phyloP scores from a whole-genome alignment of 495 filamentous ascomycete genomes.

The Hypoxylon lienhwacheense region DNA sequence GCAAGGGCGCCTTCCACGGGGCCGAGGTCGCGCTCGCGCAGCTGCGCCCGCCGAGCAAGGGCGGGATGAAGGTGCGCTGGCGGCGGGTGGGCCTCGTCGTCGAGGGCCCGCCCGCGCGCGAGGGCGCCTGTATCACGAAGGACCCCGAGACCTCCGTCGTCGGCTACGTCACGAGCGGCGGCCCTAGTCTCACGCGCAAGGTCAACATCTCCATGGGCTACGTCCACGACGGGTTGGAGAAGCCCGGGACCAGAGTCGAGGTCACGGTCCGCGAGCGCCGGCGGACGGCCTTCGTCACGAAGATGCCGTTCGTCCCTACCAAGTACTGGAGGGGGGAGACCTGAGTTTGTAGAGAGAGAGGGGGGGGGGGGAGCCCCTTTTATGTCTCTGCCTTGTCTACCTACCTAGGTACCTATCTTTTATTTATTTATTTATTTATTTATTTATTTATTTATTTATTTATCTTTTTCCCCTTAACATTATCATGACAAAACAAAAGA shows the following conservation, averaged over 20 bases:
- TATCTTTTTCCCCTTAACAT: no score
- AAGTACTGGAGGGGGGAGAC: slow-evolving; percentile 58
- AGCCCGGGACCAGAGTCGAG: slow-evolving; percentile 80
- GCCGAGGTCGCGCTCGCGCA: slow-evolving; percentile 70
- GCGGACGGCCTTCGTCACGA: slow-evolving; percentile 75
- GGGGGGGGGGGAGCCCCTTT: no score
- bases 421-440: neutral
- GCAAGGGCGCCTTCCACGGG: slow-evolving; percentile 71
- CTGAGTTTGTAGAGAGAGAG: no score
- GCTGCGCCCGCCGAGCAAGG: slow-evolving; percentile 66
- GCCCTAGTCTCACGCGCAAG: slow-evolving; percentile 78
- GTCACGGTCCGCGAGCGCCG: slow-evolving; percentile 80
- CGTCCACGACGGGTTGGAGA: slow-evolving; percentile 77
- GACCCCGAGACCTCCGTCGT: slow-evolving; percentile 53
- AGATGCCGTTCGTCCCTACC: slow-evolving; percentile 91
- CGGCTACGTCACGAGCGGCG: slow-evolving; percentile 78
- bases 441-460: no score
- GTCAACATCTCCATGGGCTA: slow-evolving; percentile 99
- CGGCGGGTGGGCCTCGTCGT: slow-evolving; percentile 81
- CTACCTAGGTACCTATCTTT: neutral
- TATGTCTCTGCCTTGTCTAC: no score
- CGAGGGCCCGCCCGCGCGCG: slow-evolving; percentile 84
- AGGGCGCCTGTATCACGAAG: slow-evolving; percentile 76
- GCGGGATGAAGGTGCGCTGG: slow-evolving; percentile 64
- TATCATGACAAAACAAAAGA: no score